Conservation (phyloP, 108 stramenopile genomes). For the Asterionellopsis glacialis region DNA sequence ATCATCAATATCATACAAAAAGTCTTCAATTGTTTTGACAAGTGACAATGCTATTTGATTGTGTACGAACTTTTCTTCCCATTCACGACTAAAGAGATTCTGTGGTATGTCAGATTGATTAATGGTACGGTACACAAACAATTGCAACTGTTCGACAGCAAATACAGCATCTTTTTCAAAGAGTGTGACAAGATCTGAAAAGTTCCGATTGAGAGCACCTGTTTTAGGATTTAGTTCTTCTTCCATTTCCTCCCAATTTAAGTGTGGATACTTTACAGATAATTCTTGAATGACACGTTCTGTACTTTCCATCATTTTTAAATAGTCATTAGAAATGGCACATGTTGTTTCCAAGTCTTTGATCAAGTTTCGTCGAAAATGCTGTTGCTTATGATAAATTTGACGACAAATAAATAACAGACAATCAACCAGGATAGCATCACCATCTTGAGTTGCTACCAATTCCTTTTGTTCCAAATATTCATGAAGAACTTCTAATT, state of each 20-base stretch:
- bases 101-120: slow-evolving; percentile 44
- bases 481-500: slow-evolving; percentile 65
- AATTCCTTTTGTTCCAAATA: slow-evolving; percentile 32
- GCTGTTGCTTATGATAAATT: slow-evolving; percentile 50
- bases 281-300: slow-evolving; percentile 47
- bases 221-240: slow-evolving; percentile 9
- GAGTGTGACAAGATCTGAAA: not conserved
- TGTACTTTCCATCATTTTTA: slow-evolving; percentile 65
- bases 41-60: slow-evolving; percentile 71
- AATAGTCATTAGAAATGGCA: slow-evolving; percentile 72
- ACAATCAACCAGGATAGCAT: slow-evolving; percentile 51
- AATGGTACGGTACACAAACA: slow-evolving; percentile 55
- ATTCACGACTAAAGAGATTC: slow-evolving; percentile 55
- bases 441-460: slow-evolving; percentile 17
- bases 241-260: slow-evolving; percentile 7
- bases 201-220: not conserved
- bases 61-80: slow-evolving; percentile 66
- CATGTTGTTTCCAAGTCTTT: slow-evolving; percentile 60
- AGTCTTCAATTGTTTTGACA: slow-evolving; percentile 53
- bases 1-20: slow-evolving; percentile 46
- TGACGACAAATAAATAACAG: slow-evolving; percentile 46
- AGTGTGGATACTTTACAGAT: slow-evolving; percentile 4
- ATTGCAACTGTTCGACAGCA: slow-evolving; percentile 48
- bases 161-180: slow-evolving; percentile 48
- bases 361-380: slow-evolving; percentile 50